These are phyloP conservation scores for Cylindrotheca closterium DNA, from an alignment of 108 stramenopile species.

Conservation along the genomic window DNA sequence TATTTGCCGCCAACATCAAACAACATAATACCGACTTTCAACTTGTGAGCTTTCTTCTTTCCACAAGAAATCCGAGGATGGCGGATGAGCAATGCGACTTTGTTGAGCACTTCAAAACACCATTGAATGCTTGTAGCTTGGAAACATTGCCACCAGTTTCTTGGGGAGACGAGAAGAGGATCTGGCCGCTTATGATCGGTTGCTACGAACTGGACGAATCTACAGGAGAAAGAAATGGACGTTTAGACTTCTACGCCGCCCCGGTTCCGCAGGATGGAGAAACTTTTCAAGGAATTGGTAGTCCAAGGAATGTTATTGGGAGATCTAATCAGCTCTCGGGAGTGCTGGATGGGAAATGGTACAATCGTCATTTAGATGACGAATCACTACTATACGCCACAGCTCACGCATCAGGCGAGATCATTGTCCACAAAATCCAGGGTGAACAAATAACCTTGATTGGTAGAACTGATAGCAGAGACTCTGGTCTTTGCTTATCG, in stretches of 20 bases:
- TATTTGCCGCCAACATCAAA: too few species aligned
- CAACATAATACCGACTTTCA: too few species aligned
- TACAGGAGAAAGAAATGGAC: conserved; percentile 22
- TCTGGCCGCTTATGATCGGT: conserved; percentile 57
- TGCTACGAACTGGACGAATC: conserved; percentile 78
- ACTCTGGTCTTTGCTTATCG: conserved; percentile 45
- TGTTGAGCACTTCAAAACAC: conserved; percentile 38
- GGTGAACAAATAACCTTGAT: conserved; percentile 16
- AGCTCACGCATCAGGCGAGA: conserved; percentile 52
- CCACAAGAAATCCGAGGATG: too few species aligned
- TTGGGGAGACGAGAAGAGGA: not conserved
- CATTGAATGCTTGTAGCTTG: conserved; percentile 76
- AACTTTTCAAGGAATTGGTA: conserved; percentile 3
- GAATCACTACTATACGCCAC: conserved; percentile 36
- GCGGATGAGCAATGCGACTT: conserved; percentile 8
- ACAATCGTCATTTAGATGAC: not conserved
- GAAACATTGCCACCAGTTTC: conserved; percentile 41
- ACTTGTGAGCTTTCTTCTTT: too few species aligned
- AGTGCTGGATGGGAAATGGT: conserved; percentile 87
- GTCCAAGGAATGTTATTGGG: conserved; percentile 19
- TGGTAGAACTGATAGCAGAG: conserved; percentile 1
- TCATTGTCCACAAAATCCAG: conserved; percentile 30
- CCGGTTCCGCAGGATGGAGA: conserved; percentile 19
- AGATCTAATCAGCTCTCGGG: conserved; percentile 32
- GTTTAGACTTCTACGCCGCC: conserved; percentile 35